Percentiles rank a stretch among this genome's conserved stretches.
These are phyloP conservation scores for Penicillium psychrofluorescens DNA, from an alignment of 495 filamentous ascomycete species.

Conservation along the genomic window DNA sequence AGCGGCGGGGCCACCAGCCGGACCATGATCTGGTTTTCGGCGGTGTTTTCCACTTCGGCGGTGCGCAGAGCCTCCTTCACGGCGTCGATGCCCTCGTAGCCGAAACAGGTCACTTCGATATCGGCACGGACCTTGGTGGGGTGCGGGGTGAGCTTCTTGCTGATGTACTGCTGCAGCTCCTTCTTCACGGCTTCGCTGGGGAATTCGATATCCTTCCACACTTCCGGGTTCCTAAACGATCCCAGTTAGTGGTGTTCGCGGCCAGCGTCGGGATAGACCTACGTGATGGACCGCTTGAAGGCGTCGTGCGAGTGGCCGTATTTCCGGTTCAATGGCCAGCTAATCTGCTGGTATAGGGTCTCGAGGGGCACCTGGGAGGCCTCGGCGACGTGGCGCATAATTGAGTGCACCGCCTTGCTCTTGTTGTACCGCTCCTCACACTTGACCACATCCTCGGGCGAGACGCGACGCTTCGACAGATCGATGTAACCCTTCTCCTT, in stretches of 20 bases:
- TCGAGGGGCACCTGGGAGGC: slow-evolving; percentile 92
- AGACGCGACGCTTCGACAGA: slow-evolving; percentile 95
- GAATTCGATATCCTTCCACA: slow-evolving; percentile 89
- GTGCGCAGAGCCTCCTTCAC: slow-evolving; percentile 84
- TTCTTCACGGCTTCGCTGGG: slow-evolving; percentile 76
- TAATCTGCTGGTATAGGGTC: slow-evolving; percentile 85
- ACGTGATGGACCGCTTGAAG: slow-evolving; percentile 98
- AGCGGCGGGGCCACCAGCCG: slow-evolving; percentile 91
- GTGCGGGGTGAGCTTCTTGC: slow-evolving; percentile 91
- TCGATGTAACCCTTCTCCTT: slow-evolving; percentile 99
- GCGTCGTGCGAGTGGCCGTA: slow-evolving; percentile 96
- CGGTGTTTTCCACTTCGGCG: slow-evolving; percentile 82
- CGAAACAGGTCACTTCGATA: slow-evolving; percentile 96
- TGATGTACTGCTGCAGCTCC: slow-evolving; percentile 87
- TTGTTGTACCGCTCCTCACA: slow-evolving; percentile 99
- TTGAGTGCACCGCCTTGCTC: slow-evolving; percentile 97
- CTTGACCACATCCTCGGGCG: slow-evolving; percentile 93
- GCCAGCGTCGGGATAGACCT: slow-evolving; percentile 18
- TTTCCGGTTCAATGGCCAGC: slow-evolving; percentile 95
- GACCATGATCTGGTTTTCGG: slow-evolving; percentile 90
- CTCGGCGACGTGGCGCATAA: slow-evolving; percentile 96
- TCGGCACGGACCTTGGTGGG: slow-evolving; percentile 97
- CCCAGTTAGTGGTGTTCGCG: slow-evolving; percentile 4
- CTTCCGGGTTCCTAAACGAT: slow-evolving; percentile 71
- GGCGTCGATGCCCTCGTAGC: slow-evolving; percentile 96